A percentile compares a stretch with the other conserved stretches of the same genome.
Conservation (phyloP, 2,329 filamentous ascomycete species). For the Emmonsiellopsis sp. region DNA sequence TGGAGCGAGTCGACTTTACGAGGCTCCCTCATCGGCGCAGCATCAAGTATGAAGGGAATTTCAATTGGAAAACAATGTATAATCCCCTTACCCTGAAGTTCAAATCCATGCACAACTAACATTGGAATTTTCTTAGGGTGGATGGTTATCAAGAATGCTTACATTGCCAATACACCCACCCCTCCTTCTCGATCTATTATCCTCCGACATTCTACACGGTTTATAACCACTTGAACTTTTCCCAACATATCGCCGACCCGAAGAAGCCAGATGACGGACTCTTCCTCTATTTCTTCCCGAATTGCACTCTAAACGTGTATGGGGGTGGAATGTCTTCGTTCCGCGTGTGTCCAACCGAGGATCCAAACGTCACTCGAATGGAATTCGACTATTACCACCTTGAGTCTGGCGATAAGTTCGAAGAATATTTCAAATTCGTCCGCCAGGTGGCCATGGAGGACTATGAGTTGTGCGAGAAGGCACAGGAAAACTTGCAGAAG, state of each 20-base stretch:
- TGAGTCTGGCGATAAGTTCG: slow-evolving; percentile 43
- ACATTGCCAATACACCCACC: slow-evolving; percentile 51
- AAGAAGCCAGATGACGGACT: slow-evolving; percentile 44
- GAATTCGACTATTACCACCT: slow-evolving; percentile 51
- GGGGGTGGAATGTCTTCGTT: slow-evolving; percentile 50
- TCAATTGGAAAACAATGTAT: slow-evolving; percentile 53
- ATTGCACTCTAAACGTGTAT: slow-evolving; percentile 48
- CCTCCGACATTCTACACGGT: slow-evolving; percentile 48
- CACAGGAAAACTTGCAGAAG: slow-evolving; percentile 44
- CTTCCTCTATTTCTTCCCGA: slow-evolving; percentile 50
- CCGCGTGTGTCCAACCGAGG: slow-evolving; percentile 43
- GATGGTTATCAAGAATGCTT: slow-evolving; percentile 51
- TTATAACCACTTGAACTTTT: slow-evolving; percentile 46
- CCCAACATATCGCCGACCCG: slow-evolving; percentile 46
- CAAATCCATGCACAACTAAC: background rate
- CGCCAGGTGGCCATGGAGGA: slow-evolving; percentile 48
- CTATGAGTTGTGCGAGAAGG: slow-evolving; percentile 48
- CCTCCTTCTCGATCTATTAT: slow-evolving; percentile 46
- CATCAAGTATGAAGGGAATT: slow-evolving; percentile 46
- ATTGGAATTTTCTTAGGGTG: slow-evolving; percentile 28
- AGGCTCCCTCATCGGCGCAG: slow-evolving; percentile 42
- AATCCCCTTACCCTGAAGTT: background rate
- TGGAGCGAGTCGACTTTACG: slow-evolving; percentile 45
- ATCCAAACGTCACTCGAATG: slow-evolving; percentile 44
- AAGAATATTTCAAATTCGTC: slow-evolving; percentile 48